phyloP scores from a whole-genome alignment of 768 basidiomycete genomes.

The Pleurotus citrinopileatus region DNA sequence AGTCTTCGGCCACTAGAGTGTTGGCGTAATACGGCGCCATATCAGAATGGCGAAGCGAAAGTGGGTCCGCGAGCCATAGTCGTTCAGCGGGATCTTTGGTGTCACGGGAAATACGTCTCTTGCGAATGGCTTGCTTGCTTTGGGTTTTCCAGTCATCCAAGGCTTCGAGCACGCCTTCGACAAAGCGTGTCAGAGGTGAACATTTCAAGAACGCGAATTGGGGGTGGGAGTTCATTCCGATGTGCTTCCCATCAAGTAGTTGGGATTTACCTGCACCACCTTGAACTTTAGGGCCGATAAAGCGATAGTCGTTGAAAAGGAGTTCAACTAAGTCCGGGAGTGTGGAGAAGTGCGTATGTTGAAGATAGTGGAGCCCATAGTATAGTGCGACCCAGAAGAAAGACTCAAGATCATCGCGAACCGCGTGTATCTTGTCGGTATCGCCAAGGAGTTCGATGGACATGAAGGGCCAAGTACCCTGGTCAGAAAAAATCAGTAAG shows the following conservation, averaged over 20 bases:
- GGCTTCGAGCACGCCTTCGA: too few species aligned
- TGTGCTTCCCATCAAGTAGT: too few species aligned
- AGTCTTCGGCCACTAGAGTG: not conserved
- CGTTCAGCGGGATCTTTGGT: too few species aligned
- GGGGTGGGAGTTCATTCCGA: not conserved
- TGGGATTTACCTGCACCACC: not conserved
- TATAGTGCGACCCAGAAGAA: slow-evolving; percentile 22
- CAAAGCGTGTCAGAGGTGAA: too few species aligned
- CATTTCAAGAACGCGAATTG: too few species aligned
- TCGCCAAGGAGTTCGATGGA: slow-evolving; percentile 19
- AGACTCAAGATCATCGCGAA: slow-evolving; percentile 30
- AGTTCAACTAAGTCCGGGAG: not conserved
- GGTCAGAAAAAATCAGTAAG: not conserved
- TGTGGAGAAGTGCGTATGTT: slow-evolving; percentile 4
- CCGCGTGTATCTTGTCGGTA: slow-evolving; percentile 15
- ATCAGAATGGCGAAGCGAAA: too few species aligned
- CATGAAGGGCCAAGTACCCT: slow-evolving; percentile 34
- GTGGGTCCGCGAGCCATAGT: too few species aligned
- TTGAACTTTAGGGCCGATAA: not conserved
- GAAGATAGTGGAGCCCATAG: slow-evolving; percentile 12
- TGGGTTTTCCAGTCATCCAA: too few species aligned
- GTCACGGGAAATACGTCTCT: too few species aligned
- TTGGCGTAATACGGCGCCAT: too few species aligned
- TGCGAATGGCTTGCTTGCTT: too few species aligned
- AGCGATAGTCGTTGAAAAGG: not conserved